Conservation (phyloP, 2,329 filamentous ascomycete species). For the Aspergillus costaricaensis region DNA sequence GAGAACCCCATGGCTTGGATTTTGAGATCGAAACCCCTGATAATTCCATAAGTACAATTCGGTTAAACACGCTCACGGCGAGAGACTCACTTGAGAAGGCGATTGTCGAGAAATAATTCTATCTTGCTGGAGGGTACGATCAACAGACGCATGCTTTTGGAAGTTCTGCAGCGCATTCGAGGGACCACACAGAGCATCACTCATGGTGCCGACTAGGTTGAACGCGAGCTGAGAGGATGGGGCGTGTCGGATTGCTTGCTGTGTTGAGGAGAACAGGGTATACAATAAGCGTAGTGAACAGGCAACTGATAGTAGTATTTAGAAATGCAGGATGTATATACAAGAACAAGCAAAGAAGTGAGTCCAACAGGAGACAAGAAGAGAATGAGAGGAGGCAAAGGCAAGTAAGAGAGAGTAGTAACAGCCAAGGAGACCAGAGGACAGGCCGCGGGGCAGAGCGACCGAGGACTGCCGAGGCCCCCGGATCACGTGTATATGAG, state of each 20-base stretch:
- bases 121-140: slow-evolving; percentile 73
- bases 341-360: background rate
- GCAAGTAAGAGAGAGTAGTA: slow-evolving; percentile 2
- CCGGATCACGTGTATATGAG: slow-evolving; percentile 23
- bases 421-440: background rate
- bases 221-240: background rate
- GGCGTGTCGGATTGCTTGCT: background rate
- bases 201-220: slow-evolving; percentile 51
- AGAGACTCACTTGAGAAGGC: slow-evolving; percentile 54
- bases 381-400: slow-evolving; percentile 5
- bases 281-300: background rate
- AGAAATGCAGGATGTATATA: background rate
- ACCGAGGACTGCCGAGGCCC: slow-evolving; percentile 23
- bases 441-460: slow-evolving; percentile 18
- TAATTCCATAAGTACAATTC: slow-evolving; percentile 16
- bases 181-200: slow-evolving; percentile 70
- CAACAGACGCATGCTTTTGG: slow-evolving; percentile 67
- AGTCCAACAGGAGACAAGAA: slow-evolving; percentile 4
- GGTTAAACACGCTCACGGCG: background rate
- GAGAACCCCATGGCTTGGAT: slow-evolving; percentile 55
- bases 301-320: background rate
- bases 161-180: slow-evolving; percentile 75
- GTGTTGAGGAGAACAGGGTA: background rate
- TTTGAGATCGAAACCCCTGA: slow-evolving; percentile 65
- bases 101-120: slow-evolving; percentile 59